Evolutionary conservation across 257 asterid genomes (phyloP), one percentile per base, ranked within the genome.

Genomic region (Nicotiana undulata): DNA sequence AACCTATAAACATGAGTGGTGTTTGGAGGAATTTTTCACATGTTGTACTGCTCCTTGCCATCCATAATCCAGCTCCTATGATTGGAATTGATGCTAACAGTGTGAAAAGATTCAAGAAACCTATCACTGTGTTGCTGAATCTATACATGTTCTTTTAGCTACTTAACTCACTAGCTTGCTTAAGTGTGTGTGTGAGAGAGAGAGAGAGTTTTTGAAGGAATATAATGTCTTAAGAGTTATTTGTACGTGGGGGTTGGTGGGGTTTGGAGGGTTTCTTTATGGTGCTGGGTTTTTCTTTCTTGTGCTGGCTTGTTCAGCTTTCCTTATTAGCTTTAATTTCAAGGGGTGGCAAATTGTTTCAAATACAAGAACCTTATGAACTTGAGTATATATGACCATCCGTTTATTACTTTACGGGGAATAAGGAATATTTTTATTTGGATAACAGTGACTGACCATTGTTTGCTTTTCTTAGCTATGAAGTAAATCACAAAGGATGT

Each of bases 21-120:
- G 91, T 93, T 24, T 96, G 99, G 2, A 96, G 95, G 82, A 96
- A 92, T 85, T 90, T 90, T 63, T 96, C 98, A 55, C 99, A 96
- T 2, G 97, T 90, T 1, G 97, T 87, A 83, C 92, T 94, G 86
- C 97, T 96, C 66, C 87, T 80, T 5, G 97, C 92, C 97, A 96
- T 90, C 98, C 98, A 96, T 6, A 96, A 53, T 7, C 99, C 98
- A 0, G 99, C 98, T 2, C 99, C 99, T 76, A 96, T 96, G 29
- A 96, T 94, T 8, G 99, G 99, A 9, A 96, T 93, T 6, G 99
- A 96, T 40, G 98, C 96, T 17, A 96, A 67, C 8, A 96, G 95
- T 5, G 98, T 94, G 88, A 96, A 83, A 59, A 96, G 95, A 88
- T 96, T 96, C 81, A 96, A 77, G 85, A 96, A 91, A 4, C 99